phyloP scores from a whole-genome alignment of 108 stramenopile genomes.

The Seminavis robusta region DNA sequence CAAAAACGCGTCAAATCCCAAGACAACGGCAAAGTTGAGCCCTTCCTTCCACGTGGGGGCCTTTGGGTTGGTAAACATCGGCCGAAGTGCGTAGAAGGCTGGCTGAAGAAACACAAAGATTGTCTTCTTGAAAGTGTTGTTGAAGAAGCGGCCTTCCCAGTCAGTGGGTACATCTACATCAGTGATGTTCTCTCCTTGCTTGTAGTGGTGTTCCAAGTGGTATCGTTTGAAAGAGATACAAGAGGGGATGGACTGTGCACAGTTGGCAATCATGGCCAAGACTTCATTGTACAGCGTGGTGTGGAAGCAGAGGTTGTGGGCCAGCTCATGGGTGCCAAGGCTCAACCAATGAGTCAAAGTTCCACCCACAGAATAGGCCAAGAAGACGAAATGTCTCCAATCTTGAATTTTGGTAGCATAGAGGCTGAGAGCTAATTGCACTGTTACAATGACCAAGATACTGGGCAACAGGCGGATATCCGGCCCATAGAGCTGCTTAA shows the following conservation, averaged over 20 bases:
- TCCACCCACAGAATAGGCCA: slow-evolving; percentile 74
- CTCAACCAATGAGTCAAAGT: slow-evolving; percentile 83
- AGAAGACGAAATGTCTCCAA: slow-evolving; percentile 27
- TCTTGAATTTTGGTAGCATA: slow-evolving; percentile 25
- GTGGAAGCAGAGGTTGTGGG: slow-evolving; percentile 87
- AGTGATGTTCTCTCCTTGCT: slow-evolving; percentile 77
- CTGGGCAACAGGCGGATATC: slow-evolving; percentile 65
- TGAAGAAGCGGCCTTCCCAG: slow-evolving; percentile 71
- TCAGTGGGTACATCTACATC: slow-evolving; percentile 90
- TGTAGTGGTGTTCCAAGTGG: slow-evolving; percentile 93
- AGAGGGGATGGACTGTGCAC: slow-evolving; percentile 83
- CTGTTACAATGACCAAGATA: slow-evolving; percentile 50
- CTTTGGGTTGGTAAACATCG: slow-evolving; percentile 80
- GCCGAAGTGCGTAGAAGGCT: slow-evolving; percentile 86
- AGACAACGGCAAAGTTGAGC: slow-evolving; percentile 48
- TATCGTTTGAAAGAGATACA: slow-evolving; percentile 89
- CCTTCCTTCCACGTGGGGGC: slow-evolving; percentile 48
- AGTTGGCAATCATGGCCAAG: slow-evolving; percentile 84
- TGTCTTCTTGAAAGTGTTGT: slow-evolving; percentile 66
- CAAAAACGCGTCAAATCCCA: slow-evolving; percentile 64
- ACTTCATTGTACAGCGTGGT: slow-evolving; percentile 59
- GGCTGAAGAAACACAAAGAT: slow-evolving; percentile 83
- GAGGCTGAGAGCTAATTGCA: slow-evolving; percentile 58
- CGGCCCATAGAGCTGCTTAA: slow-evolving; percentile 80
- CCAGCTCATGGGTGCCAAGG: slow-evolving; percentile 88